A percentile compares a stretch with the other conserved stretches of the same genome.
Conservation (phyloP, 148 eudicot species). For the Rheum nobile region DNA sequence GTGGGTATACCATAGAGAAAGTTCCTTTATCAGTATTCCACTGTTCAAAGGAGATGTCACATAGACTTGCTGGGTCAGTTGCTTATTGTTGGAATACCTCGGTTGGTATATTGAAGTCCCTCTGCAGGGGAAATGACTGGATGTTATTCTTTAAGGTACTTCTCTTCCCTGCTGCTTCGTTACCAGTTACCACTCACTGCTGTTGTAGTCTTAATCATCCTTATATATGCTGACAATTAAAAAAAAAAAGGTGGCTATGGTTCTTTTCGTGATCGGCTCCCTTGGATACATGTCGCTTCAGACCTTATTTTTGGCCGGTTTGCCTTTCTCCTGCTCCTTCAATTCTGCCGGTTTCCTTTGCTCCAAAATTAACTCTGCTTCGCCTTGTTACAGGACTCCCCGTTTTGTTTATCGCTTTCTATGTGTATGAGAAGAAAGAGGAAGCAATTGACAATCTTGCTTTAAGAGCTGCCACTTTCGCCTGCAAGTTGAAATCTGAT, state of each 20-base stretch:
- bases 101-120: slow-evolving; percentile 43
- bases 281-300: slow-evolving; percentile 52
- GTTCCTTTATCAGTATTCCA: slow-evolving; percentile 56
- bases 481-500: slow-evolving; percentile 34
- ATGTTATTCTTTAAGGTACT: slow-evolving; percentile 3
- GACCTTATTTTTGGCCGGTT: slow-evolving; percentile 48
- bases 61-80: slow-evolving; percentile 37
- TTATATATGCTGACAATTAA: slow-evolving; percentile 4
- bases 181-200: not conserved
- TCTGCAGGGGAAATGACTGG: slow-evolving; percentile 70
- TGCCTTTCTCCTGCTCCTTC: slow-evolving; percentile 6
- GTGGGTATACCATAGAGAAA: slow-evolving; percentile 70
- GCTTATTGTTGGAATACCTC: slow-evolving; percentile 55
- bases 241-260: slow-evolving; percentile 43
- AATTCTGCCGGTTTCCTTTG: not conserved
- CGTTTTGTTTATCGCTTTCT: slow-evolving; percentile 35
- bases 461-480: slow-evolving; percentile 16
- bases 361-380: not conserved
- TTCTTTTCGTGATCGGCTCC: slow-evolving; percentile 36
- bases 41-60: slow-evolving; percentile 56
- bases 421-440: slow-evolving; percentile 62
- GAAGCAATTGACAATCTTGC: slow-evolving; percentile 49
- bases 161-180: not conserved
- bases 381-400: slow-evolving; percentile 29
- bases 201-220: not conserved